Base-by-base conservation (phyloP, 1,139 yeast genomes). In the Suhomyces atakaporum region DNA sequence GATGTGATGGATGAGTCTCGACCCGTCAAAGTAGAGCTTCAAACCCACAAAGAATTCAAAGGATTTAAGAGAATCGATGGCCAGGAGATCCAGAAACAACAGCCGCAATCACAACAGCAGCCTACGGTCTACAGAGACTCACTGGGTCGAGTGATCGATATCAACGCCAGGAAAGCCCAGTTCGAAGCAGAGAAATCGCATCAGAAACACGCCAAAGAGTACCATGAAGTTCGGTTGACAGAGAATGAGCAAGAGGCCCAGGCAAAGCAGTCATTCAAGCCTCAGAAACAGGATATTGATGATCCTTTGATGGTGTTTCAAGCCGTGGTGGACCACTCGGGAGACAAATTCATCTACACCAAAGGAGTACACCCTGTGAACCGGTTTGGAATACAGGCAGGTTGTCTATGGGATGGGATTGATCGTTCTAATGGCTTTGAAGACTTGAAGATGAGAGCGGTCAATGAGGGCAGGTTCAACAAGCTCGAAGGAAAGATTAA, bases 351-450 rank as follows among this genome's bases (percentile, higher is more conserved):
- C 13, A 31, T 32, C 5, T 49, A 68, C 16, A 81, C 72, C 44
- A 65, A 69, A 13, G 79, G 85, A 0, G 50, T 69, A 0, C 77
- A 62, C 38, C 78, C 87, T 0, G 77, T 77, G 16, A 90, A 90
- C 53, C 60, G 97, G 43, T 90, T 87, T 59, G 75, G 75, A 3
- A 81, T 90, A 13, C 63, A 65, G 5, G 95, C 97, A 0, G 97
- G 97, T 0, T 68, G 70, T 46, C 67, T 87, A 39, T 90, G 97
- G 97, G 97, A 90, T 56, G 97, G 97, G 0, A 81, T 89, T 1
- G 94, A 88, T 58, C 66, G 97, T 42, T 79, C 95, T 0, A 90
- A 84, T 54, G 97, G 97, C n/a, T 90, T 85, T 60, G 97, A 90
- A 54, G 66, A 65, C 33, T 65, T 73, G 43, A 74, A 85, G 69